These are phyloP conservation scores for Schizophyllum amplum DNA, from an alignment of 1,284 basidiomycete genomes.

Conservation along the genomic window DNA sequence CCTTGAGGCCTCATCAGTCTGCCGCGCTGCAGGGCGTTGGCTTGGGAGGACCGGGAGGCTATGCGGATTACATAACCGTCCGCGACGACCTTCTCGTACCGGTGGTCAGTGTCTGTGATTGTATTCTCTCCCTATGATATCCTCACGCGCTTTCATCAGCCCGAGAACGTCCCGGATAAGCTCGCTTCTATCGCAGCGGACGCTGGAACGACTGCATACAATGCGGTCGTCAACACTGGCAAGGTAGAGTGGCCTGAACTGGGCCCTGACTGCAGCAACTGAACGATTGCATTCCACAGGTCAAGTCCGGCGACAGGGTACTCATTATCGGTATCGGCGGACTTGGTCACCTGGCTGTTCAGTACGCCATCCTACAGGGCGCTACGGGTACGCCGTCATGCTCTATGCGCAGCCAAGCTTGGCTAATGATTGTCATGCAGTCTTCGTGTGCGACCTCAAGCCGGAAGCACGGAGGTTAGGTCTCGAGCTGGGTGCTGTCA, in stretches of 20 bases:
- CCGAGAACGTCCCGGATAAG: constrained; percentile 16
- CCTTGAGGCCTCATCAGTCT: constrained; percentile 3
- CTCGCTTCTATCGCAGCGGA: constrained; percentile 18
- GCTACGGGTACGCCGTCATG: constrained; percentile 9
- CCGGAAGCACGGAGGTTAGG: constrained; percentile 17
- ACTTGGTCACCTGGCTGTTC: constrained; percentile 21
- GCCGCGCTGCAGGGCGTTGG: constrained; percentile 13
- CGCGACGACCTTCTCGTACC: constrained; percentile 14
- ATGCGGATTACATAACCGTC: constrained; percentile 16
- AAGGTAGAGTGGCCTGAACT: no score
- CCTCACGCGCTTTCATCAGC: constrained; percentile 5
- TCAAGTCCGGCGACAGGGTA: constrained; percentile 12
- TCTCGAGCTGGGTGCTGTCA: constrained; percentile 17
- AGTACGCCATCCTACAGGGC: constrained; percentile 19
- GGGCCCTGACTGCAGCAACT: background rate
- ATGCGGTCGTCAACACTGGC: constrained; percentile 18
- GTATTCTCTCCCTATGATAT: background rate
- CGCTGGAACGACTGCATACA: constrained; percentile 18
- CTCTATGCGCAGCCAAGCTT: background rate
- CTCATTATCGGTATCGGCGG: constrained; percentile 24
- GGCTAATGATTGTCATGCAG: constrained; percentile 1
- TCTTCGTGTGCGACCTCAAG: constrained; percentile 20
- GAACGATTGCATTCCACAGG: constrained; percentile 4
- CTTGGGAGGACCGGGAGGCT: constrained; percentile 18
- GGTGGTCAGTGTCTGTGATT: constrained; percentile 10